Evolutionary conservation across 345 rosid genomes (phyloP), one percentile per base, ranked within the genome.

Genomic region (Camelina laxa): DNA sequence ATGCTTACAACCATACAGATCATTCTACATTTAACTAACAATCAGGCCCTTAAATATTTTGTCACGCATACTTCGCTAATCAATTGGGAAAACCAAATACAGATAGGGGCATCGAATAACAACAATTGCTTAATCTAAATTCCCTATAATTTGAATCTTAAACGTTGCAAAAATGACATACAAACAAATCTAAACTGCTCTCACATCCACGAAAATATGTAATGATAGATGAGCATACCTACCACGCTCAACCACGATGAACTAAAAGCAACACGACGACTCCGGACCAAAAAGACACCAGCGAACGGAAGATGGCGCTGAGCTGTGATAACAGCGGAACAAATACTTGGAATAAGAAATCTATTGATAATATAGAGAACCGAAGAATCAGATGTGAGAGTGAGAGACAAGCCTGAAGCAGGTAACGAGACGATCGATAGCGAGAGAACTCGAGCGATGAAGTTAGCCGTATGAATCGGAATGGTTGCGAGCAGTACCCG

Each of bases 341-440:
- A 61, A 69, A 69, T 31, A 69, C 74, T 75, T 20, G 7, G 27
- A 31, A 44, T 75, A 9, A 75, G 70, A 54, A 19, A 61, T 51
- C 49, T 12, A 57, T 33, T 42, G 30, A 72, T 71, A 27, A 33
- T 59, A 55, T 7, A 55, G 12, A 59, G 33, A 68, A 60, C 67
- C 51, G 61, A 27, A 74, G 51, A 65, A 58, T 14, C 72, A 74
- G 59, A 67, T 69, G 51, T 61, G 42, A 76, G 69, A 69, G 75
- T 69, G 9, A 69, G 75, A 76, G 9, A 69, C 75, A 62, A 69
- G 65, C 80, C 80, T 76, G 60, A 72, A 72, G 21, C 58, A 51
- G 75, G 20, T 60, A 53, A 74, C 1, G 20, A 62, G 33, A 53
- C 42, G 17, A 56, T 56, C 57, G 27, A 27, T 16, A 54, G 21